Evolutionary conservation across 352 stramenopile genomes (phyloP).

Genomic region (Phytophthora syringae): DNA sequence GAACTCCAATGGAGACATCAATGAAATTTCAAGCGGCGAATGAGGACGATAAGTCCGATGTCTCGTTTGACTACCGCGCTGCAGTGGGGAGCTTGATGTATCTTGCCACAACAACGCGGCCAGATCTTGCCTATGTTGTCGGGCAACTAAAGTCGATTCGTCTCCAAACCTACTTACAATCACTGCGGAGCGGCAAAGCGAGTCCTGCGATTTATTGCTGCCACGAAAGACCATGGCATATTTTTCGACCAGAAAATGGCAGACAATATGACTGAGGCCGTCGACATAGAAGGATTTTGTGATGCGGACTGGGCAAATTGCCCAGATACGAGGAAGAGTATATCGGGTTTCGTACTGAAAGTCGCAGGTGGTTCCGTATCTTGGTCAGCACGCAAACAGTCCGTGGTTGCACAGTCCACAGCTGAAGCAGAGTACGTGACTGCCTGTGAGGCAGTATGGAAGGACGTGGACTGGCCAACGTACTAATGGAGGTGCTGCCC

Average conservation of each 20-base stretch:
- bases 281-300: neutral
- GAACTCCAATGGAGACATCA: neutral
- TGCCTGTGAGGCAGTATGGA: neutral
- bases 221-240: neutral
- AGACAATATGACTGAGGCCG: neutral
- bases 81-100: neutral
- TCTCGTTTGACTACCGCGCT: no score
- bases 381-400: neutral
- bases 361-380: neutral
- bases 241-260: neutral
- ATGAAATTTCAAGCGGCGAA: neutral
- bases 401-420: neutral
- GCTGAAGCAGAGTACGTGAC: constrained; percentile 1
- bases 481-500: neutral
- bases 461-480: neutral
- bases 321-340: neutral
- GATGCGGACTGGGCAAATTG: constrained; percentile 2
- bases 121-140: neutral
- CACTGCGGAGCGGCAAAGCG: neutral
- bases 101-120: neutral
- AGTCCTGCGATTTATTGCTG: neutral
- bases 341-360: neutral
- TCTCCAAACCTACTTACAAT: neutral
- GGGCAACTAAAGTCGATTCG: neutral
- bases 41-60: no score